These are phyloP conservation scores for Periconia sp. DNA, from an alignment of 2,329 filamentous ascomycete species.

Conservation along the genomic window DNA sequence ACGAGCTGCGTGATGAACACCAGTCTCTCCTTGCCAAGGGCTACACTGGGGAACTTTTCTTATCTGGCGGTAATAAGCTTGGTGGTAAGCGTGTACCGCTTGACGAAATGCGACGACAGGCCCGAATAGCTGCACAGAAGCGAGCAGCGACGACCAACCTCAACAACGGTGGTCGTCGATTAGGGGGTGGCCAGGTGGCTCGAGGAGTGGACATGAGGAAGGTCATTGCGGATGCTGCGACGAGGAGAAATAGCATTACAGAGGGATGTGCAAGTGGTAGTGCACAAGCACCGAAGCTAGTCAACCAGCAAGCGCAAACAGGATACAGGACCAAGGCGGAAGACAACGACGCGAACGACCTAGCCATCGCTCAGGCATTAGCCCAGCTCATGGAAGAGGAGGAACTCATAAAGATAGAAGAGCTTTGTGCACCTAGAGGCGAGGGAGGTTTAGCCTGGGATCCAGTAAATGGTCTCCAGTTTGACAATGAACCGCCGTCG, in stretches of 20 bases:
- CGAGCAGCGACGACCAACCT: constrained; percentile 63
- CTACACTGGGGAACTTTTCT: constrained; percentile 88
- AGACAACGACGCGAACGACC: constrained; percentile 87
- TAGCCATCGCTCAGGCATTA: constrained; percentile 82
- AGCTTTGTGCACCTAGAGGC: constrained; percentile 53
- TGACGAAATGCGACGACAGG: constrained; percentile 76
- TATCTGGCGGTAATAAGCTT: constrained; percentile 75
- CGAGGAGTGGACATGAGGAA: constrained; percentile 72
- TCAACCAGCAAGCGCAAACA: constrained; percentile 67
- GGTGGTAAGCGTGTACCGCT: constrained; percentile 65
- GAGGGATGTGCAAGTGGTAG: constrained; percentile 78
- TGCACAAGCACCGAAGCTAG: constrained; percentile 69
- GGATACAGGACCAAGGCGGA: constrained; percentile 85
- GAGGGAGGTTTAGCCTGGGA: constrained; percentile 45
- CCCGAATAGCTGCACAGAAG: constrained; percentile 76
- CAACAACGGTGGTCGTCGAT: constrained; percentile 73
- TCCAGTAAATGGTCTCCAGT: constrained; percentile 41
- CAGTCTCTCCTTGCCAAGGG: constrained; percentile 78
- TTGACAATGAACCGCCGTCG: constrained; percentile 51
- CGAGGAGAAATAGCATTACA: constrained; percentile 68
- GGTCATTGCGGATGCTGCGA: constrained; percentile 74
- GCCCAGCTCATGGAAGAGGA: constrained; percentile 89
- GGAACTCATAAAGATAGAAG: constrained; percentile 55
- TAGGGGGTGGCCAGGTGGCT: constrained; percentile 69
- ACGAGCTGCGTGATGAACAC: constrained; percentile 86